phyloP scores from a whole-genome alignment of 2,329 filamentous ascomycete species.

The Aspergillus amoenus region DNA sequence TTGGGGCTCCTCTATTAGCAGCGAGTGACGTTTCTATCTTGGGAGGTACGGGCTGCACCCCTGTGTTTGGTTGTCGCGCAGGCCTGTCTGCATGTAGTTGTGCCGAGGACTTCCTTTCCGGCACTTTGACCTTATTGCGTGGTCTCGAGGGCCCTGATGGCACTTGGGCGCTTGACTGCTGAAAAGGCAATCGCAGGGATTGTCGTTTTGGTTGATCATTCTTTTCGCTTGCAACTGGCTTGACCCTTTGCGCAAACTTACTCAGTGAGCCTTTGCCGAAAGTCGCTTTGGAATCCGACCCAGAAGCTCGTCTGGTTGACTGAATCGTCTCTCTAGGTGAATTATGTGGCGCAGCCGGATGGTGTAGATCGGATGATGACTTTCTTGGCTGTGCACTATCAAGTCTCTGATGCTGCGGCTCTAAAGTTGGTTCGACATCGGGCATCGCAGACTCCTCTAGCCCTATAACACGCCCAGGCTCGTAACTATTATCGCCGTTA shows the following conservation, averaged over 20 bases:
- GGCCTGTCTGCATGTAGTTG: constrained; percentile 12
- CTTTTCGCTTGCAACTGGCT: constrained; percentile 26
- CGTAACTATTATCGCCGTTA: neutral
- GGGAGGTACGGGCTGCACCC: constrained; percentile 6
- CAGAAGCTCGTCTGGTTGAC: constrained; percentile 12
- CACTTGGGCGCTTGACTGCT: constrained; percentile 10
- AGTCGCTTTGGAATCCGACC: constrained; percentile 21
- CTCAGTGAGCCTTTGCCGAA: constrained; percentile 29
- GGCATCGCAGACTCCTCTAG: neutral
- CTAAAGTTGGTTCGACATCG: neutral
- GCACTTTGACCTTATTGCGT: constrained; percentile 21
- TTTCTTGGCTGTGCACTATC: constrained; percentile 10
- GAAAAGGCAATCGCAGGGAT: constrained; percentile 18
- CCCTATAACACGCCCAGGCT: neutral
- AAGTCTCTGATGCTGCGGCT: neutral
- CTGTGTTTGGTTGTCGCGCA: constrained; percentile 12
- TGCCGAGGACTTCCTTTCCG: constrained; percentile 16
- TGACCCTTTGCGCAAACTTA: constrained; percentile 37
- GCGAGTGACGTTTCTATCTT: constrained; percentile 16
- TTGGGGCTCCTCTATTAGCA: constrained; percentile 30
- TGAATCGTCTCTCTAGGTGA: neutral
- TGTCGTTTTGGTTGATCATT: constrained; percentile 22
- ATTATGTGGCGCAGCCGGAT: neutral
- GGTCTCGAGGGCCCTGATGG: constrained; percentile 6
- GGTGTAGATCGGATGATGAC: constrained; percentile 15